Evolutionary conservation across 2,329 filamentous ascomycete genomes (phyloP), one percentile per base, ranked within the genome.

Genomic region (Alternaria metachromatica): DNA sequence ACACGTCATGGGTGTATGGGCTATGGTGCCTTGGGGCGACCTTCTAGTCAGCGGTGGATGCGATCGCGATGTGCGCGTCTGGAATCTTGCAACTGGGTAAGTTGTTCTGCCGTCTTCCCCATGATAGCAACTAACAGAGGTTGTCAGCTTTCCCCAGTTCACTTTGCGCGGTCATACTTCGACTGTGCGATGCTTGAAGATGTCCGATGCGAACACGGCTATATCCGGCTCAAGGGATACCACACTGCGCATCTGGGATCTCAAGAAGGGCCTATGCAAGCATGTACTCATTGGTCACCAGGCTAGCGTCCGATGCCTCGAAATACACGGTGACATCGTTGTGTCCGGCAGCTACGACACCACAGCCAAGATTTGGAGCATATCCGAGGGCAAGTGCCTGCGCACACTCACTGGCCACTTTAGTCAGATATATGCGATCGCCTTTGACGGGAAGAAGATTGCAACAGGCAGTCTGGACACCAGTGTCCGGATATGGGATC

Each of bases 321-420:
- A 97, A 77, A 97, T 98, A 74, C 93, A 97, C 78, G 96, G 94
- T 58, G 95, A 99, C 81, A 89, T 97, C 68, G 93, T 98, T 44
- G 96, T 99, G n/a, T 97, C 94, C 28, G 96, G 96, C 61, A 97
- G 94, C 80, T 99, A 99, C 81, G 96, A 99, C 79, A 97, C 96
- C 7, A 97, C 93, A 21, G 96, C 96, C 21, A 91, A 94, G 72
- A 95, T 99, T 61, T 99, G 96, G 96, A 97, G 93, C 80, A 98
- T 99, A 56, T 97, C 93, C 2, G 93, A 97, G 81, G 96, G 96
- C 28, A 90, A 93, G 66, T 99, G 96, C 79, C 84, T 98, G 58
- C 90, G 95, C 70, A 97, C 94, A 0, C 85, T 99, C 43, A 90
- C 91, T 48, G 96, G 96, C 0, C 96, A 99, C 81, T 99, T 97